Evolutionary conservation across 768 basidiomycete genomes (phyloP).

Genomic region (Lentinula raphanica): DNA sequence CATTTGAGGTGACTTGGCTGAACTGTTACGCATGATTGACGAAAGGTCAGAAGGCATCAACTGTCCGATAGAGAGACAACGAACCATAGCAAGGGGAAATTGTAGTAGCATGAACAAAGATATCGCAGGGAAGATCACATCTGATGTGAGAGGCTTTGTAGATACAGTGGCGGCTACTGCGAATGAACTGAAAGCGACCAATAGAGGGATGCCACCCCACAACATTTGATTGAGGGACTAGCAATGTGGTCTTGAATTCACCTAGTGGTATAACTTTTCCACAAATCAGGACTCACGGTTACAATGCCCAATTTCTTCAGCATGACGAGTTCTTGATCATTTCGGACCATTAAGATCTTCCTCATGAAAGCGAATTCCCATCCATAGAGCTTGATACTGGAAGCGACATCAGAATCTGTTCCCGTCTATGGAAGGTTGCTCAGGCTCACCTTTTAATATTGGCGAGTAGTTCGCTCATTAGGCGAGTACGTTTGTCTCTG

Average conservation of each 20-base stretch:
- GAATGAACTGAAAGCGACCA: slow-evolving; percentile 82
- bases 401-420: neutral
- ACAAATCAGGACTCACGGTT: slow-evolving; percentile 38
- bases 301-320: slow-evolving; percentile 77
- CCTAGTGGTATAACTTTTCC: too few relatives aligned
- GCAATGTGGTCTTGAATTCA: neutral
- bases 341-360: slow-evolving; percentile 73
- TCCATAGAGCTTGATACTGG: slow-evolving; percentile 83
- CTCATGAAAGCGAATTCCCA: slow-evolving; percentile 92
- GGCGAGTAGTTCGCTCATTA: slow-evolving; percentile 91
- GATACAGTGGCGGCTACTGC: slow-evolving; percentile 63
- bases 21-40: slow-evolving; percentile 35
- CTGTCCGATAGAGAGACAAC: slow-evolving; percentile 12
- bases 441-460: slow-evolving; percentile 74
- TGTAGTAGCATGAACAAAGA: slow-evolving; percentile 83
- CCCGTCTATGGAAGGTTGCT: neutral
- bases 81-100: slow-evolving; percentile 81
- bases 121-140: slow-evolving; percentile 94
- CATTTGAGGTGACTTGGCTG: slow-evolving; percentile 67
- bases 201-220: slow-evolving; percentile 66
- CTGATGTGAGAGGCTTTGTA: slow-evolving; percentile 71
- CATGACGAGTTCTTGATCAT: slow-evolving; percentile 77
- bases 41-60: neutral
- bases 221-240: slow-evolving; percentile 57
- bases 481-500: slow-evolving; percentile 72